A percentile compares a stretch with the other conserved stretches of the same genome.
phyloP scores from a whole-genome alignment of 805 yeast species.

The Suhomyces kilbournensis region DNA sequence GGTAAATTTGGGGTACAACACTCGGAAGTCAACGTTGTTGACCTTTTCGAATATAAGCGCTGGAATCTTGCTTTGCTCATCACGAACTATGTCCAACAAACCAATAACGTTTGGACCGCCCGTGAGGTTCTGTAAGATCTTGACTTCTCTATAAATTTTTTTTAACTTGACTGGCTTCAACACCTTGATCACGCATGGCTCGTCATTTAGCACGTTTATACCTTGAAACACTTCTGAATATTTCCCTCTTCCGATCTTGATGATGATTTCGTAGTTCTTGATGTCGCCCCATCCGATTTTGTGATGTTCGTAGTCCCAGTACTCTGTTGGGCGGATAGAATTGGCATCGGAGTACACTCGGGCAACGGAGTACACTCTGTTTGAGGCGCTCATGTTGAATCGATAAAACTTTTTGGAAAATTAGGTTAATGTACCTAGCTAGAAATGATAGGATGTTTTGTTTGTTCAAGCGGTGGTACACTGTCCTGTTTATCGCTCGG shows the following conservation, averaged over 20 bases:
- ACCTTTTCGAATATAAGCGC: constrained; percentile 85
- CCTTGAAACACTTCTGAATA: constrained; percentile 95
- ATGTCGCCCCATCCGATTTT: constrained; percentile 42
- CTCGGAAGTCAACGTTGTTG: constrained; percentile 77
- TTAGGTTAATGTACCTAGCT: not conserved
- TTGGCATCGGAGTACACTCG: constrained; percentile 77
- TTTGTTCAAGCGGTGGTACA: not conserved
- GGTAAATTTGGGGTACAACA: constrained; percentile 74
- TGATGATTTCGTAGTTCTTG: constrained; percentile 67
- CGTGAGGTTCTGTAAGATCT: constrained; percentile 78
- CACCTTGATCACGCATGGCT: constrained; percentile 77
- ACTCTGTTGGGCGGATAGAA: constrained; percentile 60
- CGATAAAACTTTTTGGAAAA: not conserved
- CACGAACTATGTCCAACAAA: constrained; percentile 77
- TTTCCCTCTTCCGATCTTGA: constrained; percentile 88
- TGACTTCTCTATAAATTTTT: constrained; percentile 86
- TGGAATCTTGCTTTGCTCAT: constrained; percentile 76
- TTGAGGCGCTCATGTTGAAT: constrained; percentile 23
- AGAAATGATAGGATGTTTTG: not conserved
- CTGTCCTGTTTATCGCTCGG: not conserved
- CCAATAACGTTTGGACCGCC: constrained; percentile 82
- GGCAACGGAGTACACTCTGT: constrained; percentile 31
- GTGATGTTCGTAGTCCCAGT: constrained; percentile 82
- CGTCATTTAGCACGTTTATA: constrained; percentile 59
- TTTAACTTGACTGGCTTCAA: constrained; percentile 90